Evolutionary conservation across 1,284 basidiomycete species (phyloP), one percentile per base, ranked within the genome.

Genomic region (Fomitopsis pinicola): DNA sequence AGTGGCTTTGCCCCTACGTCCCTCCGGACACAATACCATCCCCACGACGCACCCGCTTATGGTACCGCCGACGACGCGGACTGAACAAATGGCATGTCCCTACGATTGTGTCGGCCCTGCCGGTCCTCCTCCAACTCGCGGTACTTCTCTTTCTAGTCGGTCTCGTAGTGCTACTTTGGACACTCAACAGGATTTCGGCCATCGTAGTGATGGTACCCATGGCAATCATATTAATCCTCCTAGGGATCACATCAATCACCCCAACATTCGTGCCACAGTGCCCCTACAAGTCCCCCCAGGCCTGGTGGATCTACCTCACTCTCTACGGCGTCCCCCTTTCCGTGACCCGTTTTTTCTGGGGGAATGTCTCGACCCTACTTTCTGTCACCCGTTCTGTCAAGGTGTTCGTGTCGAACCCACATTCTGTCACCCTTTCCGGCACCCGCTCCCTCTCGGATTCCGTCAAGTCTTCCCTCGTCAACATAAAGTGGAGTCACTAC

Each of bases 131-230:
- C 6, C 63, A 63, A 17, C 17, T 62, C 33, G 42, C 65, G n/a
- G 58, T 66, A 22, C 57, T 57, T 2, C 50, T 68, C 17, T 66
- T 68, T 53, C 60, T 66, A 28, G 30, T 62, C 35, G 67, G 67
- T 5, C 42, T 66, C 2, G 61, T 63, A 5, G 35, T 62, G 8
- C 57, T 66, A 26, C 58, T 63, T 2, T 52, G 52, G 28, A 36
- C 56, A 3, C 19, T 66, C 5, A 46, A 63, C 42, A 2, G 4
- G 3, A 26, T 44, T 42, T 57, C 65, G 5, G 17, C 46, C 5
- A 14, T 14, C 14, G 22, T 48, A 22, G 46, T 48, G 15, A 26
- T 48, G 9, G 46, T 14, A 7, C 46, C 46, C 5, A n/a, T 48
- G 14, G 46, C 28, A 5, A 30, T 48, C 46, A 5, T 48, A 28